Evolutionary conservation across 2,329 filamentous ascomycete genomes (phyloP).

Genomic region (Cryphonectria radicalis): DNA sequence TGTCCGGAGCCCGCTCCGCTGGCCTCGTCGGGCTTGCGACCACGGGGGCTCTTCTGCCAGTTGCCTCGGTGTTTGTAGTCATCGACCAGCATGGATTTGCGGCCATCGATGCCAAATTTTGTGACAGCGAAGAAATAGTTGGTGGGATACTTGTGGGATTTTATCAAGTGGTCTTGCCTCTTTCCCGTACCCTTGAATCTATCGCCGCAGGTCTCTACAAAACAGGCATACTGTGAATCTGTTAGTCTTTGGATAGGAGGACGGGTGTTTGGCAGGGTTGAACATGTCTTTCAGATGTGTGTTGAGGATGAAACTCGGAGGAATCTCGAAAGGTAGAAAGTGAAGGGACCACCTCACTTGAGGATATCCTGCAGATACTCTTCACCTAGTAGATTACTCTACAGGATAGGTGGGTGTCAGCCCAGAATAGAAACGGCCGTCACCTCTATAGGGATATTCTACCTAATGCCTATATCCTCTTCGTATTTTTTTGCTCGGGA

Average conservation of each 20-base stretch:
- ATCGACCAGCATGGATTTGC: constrained; percentile 76
- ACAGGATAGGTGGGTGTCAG: neutral
- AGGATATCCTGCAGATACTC: neutral
- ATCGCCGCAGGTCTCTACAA: constrained; percentile 85
- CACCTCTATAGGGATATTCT: neutral
- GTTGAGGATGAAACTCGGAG: neutral
- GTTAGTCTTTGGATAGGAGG: constrained; percentile 9
- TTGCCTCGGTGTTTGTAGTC: constrained; percentile 52
- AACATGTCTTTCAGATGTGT: neutral
- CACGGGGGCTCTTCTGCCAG: constrained; percentile 23
- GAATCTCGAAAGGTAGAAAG: neutral
- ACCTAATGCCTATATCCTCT: neutral
- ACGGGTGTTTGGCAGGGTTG: neutral
- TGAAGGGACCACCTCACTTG: neutral
- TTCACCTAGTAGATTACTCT: neutral
- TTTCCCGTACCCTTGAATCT: constrained; percentile 85
- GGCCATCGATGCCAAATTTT: constrained; percentile 85
- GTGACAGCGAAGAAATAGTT: constrained; percentile 89
- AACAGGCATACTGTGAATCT: constrained; percentile 73
- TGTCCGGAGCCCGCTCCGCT: neutral
- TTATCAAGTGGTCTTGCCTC: constrained; percentile 83
- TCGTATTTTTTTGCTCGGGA: neutral
- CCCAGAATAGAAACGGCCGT: neutral
- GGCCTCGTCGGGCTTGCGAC: constrained; percentile 38
- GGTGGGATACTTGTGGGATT: constrained; percentile 90